Evolutionary conservation across 192 early-diverging fungal species (phyloP).

Genomic region (Backusella liffmaniae): DNA sequence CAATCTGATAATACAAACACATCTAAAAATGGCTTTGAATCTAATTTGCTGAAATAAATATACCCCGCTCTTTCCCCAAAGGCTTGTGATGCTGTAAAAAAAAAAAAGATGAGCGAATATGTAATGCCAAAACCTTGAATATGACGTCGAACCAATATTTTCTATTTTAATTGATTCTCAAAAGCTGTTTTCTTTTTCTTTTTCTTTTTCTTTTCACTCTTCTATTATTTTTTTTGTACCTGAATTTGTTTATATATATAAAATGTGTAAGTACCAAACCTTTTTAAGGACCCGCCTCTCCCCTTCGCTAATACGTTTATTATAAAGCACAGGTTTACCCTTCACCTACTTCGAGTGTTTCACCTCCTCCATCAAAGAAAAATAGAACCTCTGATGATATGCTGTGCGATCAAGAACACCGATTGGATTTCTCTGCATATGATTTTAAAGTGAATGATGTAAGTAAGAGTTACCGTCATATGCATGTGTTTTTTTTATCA

Average conservation of each 20-base stretch:
- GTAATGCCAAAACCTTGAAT: background rate
- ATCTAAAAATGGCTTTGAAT: background rate
- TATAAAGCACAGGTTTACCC: background rate
- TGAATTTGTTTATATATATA: background rate
- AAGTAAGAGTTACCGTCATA: background rate
- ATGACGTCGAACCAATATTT: background rate
- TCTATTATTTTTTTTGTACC: background rate
- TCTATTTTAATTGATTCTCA: background rate
- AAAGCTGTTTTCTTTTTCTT: background rate
- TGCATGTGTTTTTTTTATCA: background rate
- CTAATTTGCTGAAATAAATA: background rate
- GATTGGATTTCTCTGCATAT: slow-evolving; percentile 9
- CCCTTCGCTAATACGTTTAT: background rate
- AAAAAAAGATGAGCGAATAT: background rate
- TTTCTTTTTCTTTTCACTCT: background rate
- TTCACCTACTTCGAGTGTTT: background rate
- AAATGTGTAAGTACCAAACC: background rate
- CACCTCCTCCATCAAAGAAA: slow-evolving; percentile 2
- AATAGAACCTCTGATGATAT: background rate
- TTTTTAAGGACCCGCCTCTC: background rate
- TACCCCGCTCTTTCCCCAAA: slow-evolving; percentile 3
- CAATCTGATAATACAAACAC: background rate
- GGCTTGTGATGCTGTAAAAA: background rate
- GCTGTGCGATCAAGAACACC: background rate
- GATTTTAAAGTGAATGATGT: slow-evolving; percentile 15